A percentile compares a stretch with the other conserved stretches of the same genome.
Evolutionary conservation across 768 basidiomycete genomes (phyloP).

Genomic region (Pleurotus salmoneostramineus): DNA sequence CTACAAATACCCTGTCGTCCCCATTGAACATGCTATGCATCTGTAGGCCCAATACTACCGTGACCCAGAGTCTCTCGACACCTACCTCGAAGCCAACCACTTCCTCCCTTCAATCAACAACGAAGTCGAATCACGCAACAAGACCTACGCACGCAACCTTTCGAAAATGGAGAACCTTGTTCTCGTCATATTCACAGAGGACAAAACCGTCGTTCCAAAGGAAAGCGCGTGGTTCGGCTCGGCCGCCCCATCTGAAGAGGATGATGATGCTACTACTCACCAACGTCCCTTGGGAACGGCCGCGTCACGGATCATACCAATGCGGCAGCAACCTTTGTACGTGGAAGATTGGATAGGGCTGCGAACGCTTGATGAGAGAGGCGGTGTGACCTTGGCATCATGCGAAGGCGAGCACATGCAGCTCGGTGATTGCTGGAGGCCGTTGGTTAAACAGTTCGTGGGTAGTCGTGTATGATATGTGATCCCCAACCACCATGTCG

Average conservation of each 20-base stretch:
- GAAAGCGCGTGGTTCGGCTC: constrained; percentile 88
- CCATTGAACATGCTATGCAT: neutral
- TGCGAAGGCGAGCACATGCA: constrained; percentile 82
- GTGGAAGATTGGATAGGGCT: constrained; percentile 81
- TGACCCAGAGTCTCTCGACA: constrained; percentile 56
- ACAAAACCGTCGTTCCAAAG: constrained; percentile 78
- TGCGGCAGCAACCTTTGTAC: constrained; percentile 73
- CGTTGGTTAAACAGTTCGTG: constrained; percentile 38
- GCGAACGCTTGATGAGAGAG: constrained; percentile 62
- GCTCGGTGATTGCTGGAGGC: constrained; percentile 59
- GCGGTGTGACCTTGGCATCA: constrained; percentile 50
- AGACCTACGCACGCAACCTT: constrained; percentile 58
- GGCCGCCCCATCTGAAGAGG: constrained; percentile 42
- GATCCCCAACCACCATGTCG: no score
- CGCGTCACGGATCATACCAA: constrained; percentile 46
- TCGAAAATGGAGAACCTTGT: constrained; percentile 62
- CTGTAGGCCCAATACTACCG: constrained; percentile 82
- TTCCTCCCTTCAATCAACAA: constrained; percentile 82
- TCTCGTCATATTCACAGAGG: constrained; percentile 69
- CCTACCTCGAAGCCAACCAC: constrained; percentile 55
- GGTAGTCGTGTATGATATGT: constrained; percentile 20
- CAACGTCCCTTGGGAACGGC: neutral
- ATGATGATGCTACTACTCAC: constrained; percentile 4
- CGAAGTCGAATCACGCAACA: constrained; percentile 54
- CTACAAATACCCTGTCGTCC: neutral